A percentile compares a stretch with the other conserved stretches of the same genome.
These are phyloP conservation scores for Penicillium desertorum DNA, from an alignment of 495 filamentous ascomycete genomes.

Conservation along the genomic window DNA sequence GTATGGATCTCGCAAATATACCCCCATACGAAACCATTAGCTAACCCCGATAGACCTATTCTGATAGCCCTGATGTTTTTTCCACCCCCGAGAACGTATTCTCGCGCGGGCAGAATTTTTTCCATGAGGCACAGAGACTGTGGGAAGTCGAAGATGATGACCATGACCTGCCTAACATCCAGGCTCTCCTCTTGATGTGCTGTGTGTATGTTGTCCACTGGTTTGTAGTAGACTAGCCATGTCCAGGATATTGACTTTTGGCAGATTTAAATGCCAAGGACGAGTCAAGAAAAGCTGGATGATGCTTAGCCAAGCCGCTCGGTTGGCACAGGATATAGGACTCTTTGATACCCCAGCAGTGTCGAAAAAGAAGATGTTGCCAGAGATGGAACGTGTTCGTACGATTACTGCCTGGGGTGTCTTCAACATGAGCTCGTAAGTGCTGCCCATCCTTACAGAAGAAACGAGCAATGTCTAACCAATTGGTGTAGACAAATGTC, in stretches of 20 bases:
- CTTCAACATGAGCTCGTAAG: slow-evolving; percentile 38
- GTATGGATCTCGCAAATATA: slow-evolving; percentile 26
- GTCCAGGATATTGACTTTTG: slow-evolving; percentile 16
- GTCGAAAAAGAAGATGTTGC: slow-evolving; percentile 15
- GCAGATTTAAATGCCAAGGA: slow-evolving; percentile 36
- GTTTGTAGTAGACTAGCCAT: neutral
- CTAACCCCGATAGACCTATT: slow-evolving; percentile 32
- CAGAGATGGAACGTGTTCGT: slow-evolving; percentile 26
- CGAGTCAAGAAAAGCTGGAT: slow-evolving; percentile 35
- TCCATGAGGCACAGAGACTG: slow-evolving; percentile 36
- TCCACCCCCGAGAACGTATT: slow-evolving; percentile 26
- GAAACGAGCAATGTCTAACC: slow-evolving; percentile 12
- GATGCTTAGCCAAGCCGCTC: slow-evolving; percentile 37
- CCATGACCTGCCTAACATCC: slow-evolving; percentile 35
- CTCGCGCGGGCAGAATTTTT: slow-evolving; percentile 36
- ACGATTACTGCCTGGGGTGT: slow-evolving; percentile 39
- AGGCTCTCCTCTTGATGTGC: slow-evolving; percentile 40
- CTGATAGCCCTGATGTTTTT: slow-evolving; percentile 52
- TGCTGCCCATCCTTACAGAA: neutral
- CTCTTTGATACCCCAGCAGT: slow-evolving; percentile 25
- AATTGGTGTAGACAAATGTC: slow-evolving; percentile 33
- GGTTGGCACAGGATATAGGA: slow-evolving; percentile 36
- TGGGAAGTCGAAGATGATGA: slow-evolving; percentile 38
- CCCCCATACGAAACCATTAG: neutral
- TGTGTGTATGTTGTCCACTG: slow-evolving; percentile 32